Evolutionary conservation across 2,329 filamentous ascomycete species (phyloP), one percentile per base, ranked within the genome.

Genomic region (Sodiomyces alkalinus): DNA sequence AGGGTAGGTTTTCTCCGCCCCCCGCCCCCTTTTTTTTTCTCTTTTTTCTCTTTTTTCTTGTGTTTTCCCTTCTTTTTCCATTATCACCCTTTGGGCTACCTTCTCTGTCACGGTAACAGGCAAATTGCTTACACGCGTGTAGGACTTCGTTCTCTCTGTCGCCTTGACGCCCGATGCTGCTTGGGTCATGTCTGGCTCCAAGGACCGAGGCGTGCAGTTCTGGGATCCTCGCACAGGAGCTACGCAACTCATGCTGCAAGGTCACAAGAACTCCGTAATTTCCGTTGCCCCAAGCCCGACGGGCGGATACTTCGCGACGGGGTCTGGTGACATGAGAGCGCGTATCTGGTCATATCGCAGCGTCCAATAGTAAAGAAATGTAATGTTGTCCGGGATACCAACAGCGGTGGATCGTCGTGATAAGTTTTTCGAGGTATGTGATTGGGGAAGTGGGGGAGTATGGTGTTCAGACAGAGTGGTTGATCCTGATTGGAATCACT

Each of bases 231-330:
- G 78, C 44, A 94, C 85, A 13, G 90, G 87, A 19, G 78, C 81
- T 40, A 92, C 87, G 1, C 87, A 96, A 57, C 78, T 98, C 51
- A 96, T 96, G 90, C 69, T 98, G 36, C 90, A 96, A 55, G 90
- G 90, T 16, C 90, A 98, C 53, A 96, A 96, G 67, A 96, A 96
- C 57, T 93, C 83, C 8, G 90, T 98, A 43, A 96, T 96, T 45
- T 94, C 86, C 3, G 90, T 98, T 29, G 87, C 90, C 2, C 90
- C 90, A 14, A 92, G 85, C 53, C 90, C 90, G 11, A 75, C 71
- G 19, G 86, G 85, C 33, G 74, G 75, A 38, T 77, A 83, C 48
- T 98, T 98, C 49, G 90, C 90, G 22, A 98, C 90, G 5, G 90
- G 90, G 36, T 94, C 86, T 41, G 90, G 90, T 44, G 90, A 98